Evolutionary conservation across 2,329 filamentous ascomycete genomes (phyloP), one percentile per base, ranked within the genome.

Genomic region (Zopfia rhizophila): DNA sequence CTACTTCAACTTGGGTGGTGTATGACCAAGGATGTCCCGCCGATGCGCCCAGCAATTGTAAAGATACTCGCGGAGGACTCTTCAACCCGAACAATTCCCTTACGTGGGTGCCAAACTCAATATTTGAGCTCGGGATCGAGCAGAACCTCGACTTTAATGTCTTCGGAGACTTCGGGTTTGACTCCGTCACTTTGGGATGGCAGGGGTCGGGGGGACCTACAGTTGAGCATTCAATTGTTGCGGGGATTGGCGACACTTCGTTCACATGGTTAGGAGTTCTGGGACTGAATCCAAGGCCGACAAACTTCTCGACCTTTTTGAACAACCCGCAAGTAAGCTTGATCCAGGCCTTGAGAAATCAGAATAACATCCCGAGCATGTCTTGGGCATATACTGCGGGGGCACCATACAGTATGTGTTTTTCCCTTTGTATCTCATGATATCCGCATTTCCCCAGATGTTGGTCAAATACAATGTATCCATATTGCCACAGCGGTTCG

Each of bases 321-420:
- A 66, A 61, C 16, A 51, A 65, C 27, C 58, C 61, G 2, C 52
- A 66, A n/a, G 37, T 52, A 5, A 63, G 60, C 29, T 60, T 70
- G 19, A 31, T 74, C 17, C 47, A 56, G n/a, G 44, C 39, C 2
- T 33, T 73, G 35, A 47, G 45, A 18, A 40, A 55, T 7, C 40
- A 53, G 13, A 51, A 51, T 16, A 38, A 47, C 5, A 70, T 73
- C 7, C 57, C 68, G 1, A 69, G 68, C 36, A 29, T 62, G 5
- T 70, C 65, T 3, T 74, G 58, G 57, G 64, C 54, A 2, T 74
- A 73, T 40, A 73, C 70, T 4, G 70, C 72, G 7, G 72, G 71
- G 3, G 68, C 70, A 5, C 31, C 36, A 14, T 54, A 60, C 29
- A 37, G 58, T 60, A 44, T 23, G 47, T 19, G 5, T 29, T n/a